phyloP scores from a whole-genome alignment of 441 rosid genomes.

The Rhodomyrtus psidioides region DNA sequence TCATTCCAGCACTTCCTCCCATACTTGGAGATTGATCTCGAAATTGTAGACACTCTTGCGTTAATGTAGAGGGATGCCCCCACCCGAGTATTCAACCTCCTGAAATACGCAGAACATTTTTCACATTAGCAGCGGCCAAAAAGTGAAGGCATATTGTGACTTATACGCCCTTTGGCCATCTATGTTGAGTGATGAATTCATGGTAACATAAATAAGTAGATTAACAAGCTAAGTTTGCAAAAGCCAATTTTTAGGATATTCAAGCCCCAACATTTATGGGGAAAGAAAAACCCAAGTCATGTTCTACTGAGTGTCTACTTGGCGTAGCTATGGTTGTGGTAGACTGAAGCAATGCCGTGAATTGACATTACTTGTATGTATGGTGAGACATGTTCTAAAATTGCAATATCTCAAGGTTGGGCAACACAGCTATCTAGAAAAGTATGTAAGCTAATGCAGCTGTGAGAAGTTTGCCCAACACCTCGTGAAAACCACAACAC shows the following conservation, averaged over 20 bases:
- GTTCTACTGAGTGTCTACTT: neutral
- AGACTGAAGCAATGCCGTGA: neutral
- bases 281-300: neutral
- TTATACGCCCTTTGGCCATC: neutral
- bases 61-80: constrained; percentile 50
- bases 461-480: neutral
- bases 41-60: neutral
- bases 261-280: neutral
- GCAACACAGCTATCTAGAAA: neutral
- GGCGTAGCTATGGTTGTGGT: neutral
- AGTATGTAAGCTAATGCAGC: neutral
- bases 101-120: constrained; percentile 19
- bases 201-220: neutral
- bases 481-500: too few species aligned
- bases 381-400: neutral
- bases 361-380: neutral
- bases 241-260: neutral
- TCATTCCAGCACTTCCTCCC: neutral
- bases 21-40: neutral
- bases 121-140: neutral
- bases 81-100: constrained; percentile 96
- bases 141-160: neutral
- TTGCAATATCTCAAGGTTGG: neutral
- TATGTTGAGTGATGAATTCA: neutral
- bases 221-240: neutral